Base-by-base conservation (phyloP, 345 rosid species). In the Melastoma malabathricum region DNA sequence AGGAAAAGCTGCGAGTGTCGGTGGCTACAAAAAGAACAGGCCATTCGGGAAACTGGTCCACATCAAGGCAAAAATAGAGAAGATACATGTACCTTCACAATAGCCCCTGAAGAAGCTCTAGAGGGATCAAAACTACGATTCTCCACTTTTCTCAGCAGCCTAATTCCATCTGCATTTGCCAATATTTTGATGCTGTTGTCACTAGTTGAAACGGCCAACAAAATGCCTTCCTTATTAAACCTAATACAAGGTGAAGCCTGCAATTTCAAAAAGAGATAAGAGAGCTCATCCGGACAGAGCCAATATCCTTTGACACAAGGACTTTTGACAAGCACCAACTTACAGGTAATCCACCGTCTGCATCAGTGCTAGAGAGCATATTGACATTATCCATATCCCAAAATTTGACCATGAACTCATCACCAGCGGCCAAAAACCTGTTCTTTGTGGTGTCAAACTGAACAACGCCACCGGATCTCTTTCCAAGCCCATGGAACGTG, bases 301-400 rank as follows among this genome's bases (percentile, higher is more conserved):
- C 10, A 14, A 44, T 48, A 13, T 22, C 34, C 58, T 18, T 51
- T 31, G 23, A 38, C 14, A 48, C 58, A 72, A 9, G 41, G 10
- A 34, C 12, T 2, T 8, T 34, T 12, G 12, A 6, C 41, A 34
- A 34, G 41, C 41, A 34, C 41, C 41, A 34, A 34, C 22, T 66
- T 79, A 84, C 97, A 76, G 70, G 75, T 51, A 88, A 62, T 69
- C 94, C 97, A 65, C 90, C 90, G 29, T 84, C 88, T 55, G 94
- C 94, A 59, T 79, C 76, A 51, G 63, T 72, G 59, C 78, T 82
- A 12, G 88, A 70, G 68, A 84, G 64, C 20, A 59, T 48, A 59
- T 70, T 82, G 52, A 52, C 16, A 69, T 59, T 76, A 60, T 84
- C 90, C 88, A 82, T 82, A 58, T 88, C 90, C 94, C 97, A 88